A percentile compares a stretch with the other conserved stretches of the same genome.
These are phyloP conservation scores for Beauveria medogensis DNA, from an alignment of 2,329 filamentous ascomycete species.

Conservation along the genomic window DNA sequence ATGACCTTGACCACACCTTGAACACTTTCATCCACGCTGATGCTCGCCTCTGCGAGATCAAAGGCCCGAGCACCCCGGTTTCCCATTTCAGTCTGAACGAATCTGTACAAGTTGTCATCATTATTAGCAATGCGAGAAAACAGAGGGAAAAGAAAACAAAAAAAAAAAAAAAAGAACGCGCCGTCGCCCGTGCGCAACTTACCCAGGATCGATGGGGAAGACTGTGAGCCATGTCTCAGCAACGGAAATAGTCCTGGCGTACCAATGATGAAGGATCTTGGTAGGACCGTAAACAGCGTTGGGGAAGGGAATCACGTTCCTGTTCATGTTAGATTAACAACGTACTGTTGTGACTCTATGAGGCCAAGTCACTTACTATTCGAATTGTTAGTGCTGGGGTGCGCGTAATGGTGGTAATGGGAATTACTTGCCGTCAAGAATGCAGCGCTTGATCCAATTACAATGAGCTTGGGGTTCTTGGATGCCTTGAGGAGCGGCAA, in stretches of 20 bases:
- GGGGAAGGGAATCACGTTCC: constrained; percentile 18
- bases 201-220: constrained; percentile 22
- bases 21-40: constrained; percentile 21
- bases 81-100: constrained; percentile 35
- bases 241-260: constrained; percentile 20
- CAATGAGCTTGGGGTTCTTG: constrained; percentile 27
- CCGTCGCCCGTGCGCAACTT: neutral
- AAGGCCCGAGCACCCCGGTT: constrained; percentile 24
- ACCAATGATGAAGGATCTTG: constrained; percentile 29
- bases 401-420: too few species aligned
- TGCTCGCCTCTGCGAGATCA: constrained; percentile 25
- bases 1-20: constrained; percentile 1
- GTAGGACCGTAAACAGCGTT: constrained; percentile 33
- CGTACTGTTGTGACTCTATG: neutral
- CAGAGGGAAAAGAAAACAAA: too few species aligned
- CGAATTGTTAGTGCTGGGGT: neutral
- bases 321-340: neutral
- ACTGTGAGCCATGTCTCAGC: constrained; percentile 26
- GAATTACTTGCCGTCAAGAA: neutral
- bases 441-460: constrained; percentile 26
- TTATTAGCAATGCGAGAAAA: neutral
- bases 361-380: neutral
- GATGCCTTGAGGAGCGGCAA: constrained; percentile 28
- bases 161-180: too few species aligned
- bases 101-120: constrained; percentile 14